Evolutionary conservation across 371 early-diverging fungal species (phyloP), one percentile per base, ranked within the genome.

Genomic region (Polyrhizophydium stewartii): DNA sequence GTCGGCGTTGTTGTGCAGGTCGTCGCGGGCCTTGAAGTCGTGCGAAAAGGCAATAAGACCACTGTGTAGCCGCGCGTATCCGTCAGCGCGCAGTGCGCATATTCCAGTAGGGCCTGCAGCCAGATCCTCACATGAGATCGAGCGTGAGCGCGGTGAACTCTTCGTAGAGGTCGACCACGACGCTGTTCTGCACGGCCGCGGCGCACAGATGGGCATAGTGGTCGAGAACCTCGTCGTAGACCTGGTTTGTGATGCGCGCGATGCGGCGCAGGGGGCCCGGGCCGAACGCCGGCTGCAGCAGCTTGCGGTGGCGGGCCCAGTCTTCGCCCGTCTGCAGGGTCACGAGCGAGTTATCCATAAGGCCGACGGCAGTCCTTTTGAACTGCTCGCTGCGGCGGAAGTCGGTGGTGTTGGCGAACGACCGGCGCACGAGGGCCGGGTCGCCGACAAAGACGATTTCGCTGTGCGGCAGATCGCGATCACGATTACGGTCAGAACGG

Each of bases 301-400:
- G 61, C 56, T 78, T 78, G 43, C 78, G 70, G 55, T 78, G 78
- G 19, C 55, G 41, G 33, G 69, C 68, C 75, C 75, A 74, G 17
- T 40, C 25, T 1, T 65, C 69, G 21, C 69, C 71, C 19, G 62
- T 38, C 9, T 63, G 70, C 17, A 74, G 33, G 6, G 59, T 37
- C 56, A 77, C 74, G 25, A 77, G 62, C 17, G 64, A 64, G 61
- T 67, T 47, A 7, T 56, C 31, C 30, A 57, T 31, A 17, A 67
- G 43, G 12, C n/a, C 21, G 43, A 12, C n/a, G n/a, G n/a, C n/a
- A n/a, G n/a, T n/a, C n/a, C n/a, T n/a, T n/a, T n/a, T n/a, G n/a
- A n/a, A n/a, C n/a, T n/a, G 13, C 12, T 13, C 43, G n/a, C 13
- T 19, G 5, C 43, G 5, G 12, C 2, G 3, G 43, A 43, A 43